phyloP scores from a whole-genome alignment of 345 rosid species.

The Eucalyptus camaldulensis region DNA sequence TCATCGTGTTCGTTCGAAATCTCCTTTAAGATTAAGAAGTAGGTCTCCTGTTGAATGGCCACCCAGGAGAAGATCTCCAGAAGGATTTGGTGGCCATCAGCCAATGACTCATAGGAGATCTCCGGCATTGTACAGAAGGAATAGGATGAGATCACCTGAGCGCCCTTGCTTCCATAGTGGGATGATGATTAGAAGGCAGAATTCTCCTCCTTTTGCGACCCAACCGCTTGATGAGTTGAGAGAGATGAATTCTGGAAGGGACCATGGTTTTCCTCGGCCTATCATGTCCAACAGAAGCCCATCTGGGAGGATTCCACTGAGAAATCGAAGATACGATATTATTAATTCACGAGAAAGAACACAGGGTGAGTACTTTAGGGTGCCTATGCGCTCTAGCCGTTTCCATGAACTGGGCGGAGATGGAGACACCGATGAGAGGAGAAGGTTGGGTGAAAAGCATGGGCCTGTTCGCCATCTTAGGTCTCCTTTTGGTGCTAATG shows the following conservation, averaged over 20 bases:
- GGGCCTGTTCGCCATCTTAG: constrained; percentile 56
- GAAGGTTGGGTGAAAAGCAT: constrained; percentile 56
- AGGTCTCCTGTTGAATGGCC: constrained; percentile 65
- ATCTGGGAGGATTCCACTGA: constrained; percentile 35
- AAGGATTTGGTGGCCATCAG: constrained; percentile 45
- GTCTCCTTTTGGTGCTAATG: constrained; percentile 34
- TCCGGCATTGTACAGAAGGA: constrained; percentile 52
- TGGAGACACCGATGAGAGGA: constrained; percentile 47
- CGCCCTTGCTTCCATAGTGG: constrained; percentile 47
- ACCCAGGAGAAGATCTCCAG: constrained; percentile 63
- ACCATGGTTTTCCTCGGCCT: constrained; percentile 47
- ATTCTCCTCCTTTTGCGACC: constrained; percentile 50
- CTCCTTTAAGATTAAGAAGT: constrained; percentile 53
- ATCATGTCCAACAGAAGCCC: constrained; percentile 45
- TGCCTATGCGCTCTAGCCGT: constrained; percentile 43
- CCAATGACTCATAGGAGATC: constrained; percentile 53
- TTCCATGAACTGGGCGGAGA: constrained; percentile 51
- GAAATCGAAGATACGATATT: constrained; percentile 50
- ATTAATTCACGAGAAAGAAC: constrained; percentile 54
- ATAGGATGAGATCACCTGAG: constrained; percentile 54
- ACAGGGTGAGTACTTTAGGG: constrained; percentile 43
- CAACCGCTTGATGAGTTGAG: constrained; percentile 45
- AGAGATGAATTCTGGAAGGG: constrained; percentile 43
- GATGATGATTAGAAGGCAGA: constrained; percentile 51
- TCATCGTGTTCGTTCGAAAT: constrained; percentile 44